Evolutionary conservation across 1,139 yeast species (phyloP), one percentile per base, ranked within the genome.

Genomic region (Yamadazyma mexicana): DNA sequence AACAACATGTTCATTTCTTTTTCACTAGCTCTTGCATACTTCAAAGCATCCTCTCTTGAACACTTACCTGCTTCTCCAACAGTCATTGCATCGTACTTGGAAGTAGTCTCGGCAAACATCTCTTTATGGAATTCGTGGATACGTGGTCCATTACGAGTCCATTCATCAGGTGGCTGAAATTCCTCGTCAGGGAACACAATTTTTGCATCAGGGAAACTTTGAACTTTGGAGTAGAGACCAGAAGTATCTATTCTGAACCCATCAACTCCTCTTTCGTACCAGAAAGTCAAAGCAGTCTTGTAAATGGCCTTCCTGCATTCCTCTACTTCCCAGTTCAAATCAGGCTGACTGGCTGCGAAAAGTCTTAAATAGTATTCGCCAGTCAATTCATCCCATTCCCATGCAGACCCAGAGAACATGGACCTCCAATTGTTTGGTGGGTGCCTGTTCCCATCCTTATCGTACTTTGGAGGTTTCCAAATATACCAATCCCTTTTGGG

Each of bases 401-500:
- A 77, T 5, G 81, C 81, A 14, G 77, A 64, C 2, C 79, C 80
- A 7, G 75, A 66, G 47, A 77, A 77, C 46, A 58, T 59, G 3
- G 80, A 72, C n/a, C 51, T 49, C 82, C 83, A 77, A 56, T 77
- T 77, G 61, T 73, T 77, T 17, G 81, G 81, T 18, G 81, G 79
- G 17, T 60, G 64, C 56, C 79, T 67, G 35, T 64, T 61, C 20
- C 81, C 81, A 5, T 66, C 46, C 17, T 52, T 64, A 47, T 72
- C 79, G 51, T 62, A 69, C 42, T 56, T 63, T 14, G 80, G 70
- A 31, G 70, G 67, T 44, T 64, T 68, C 83, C 82, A 77, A 48
- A 75, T 66, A 57, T 76, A 78, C 83, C 83, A 78, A 55, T 78
- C 79, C 52, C 83, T 65, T 60, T 78, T 77, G 17, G 80, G 73